Conservation (phyloP, 768 basidiomycete species). For the Lepiota venenata region DNA sequence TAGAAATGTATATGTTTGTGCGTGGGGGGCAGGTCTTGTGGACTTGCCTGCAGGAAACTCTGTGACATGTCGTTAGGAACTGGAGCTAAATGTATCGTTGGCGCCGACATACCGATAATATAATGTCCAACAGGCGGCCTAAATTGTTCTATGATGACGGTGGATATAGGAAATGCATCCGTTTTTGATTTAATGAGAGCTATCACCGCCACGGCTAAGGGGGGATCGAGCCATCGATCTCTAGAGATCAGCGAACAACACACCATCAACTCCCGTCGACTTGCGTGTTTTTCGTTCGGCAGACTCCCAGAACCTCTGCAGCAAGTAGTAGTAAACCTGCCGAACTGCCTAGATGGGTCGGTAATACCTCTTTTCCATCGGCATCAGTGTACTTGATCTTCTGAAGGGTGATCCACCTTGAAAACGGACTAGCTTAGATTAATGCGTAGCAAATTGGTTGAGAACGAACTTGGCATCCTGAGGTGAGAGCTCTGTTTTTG, state of each 20-base stretch:
- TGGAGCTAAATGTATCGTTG: not conserved
- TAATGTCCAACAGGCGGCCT: constrained; percentile 81
- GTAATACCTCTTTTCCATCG: constrained; percentile 63
- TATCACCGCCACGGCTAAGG: constrained; percentile 78
- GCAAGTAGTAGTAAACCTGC: constrained; percentile 5
- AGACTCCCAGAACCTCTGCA: constrained; percentile 83
- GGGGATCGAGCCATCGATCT: not conserved
- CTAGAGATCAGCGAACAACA: constrained; percentile 9
- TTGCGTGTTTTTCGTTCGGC: constrained; percentile 82
- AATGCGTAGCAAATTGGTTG: not conserved
- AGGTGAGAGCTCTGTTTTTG: constrained; percentile 45
- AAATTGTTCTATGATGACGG: constrained; percentile 88
- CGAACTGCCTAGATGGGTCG: not conserved
- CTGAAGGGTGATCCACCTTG: constrained; percentile 83
- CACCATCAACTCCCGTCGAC: constrained; percentile 79
- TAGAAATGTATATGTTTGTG: too few species aligned
- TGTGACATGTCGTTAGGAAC: constrained; percentile 13
- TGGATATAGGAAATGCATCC: constrained; percentile 68
- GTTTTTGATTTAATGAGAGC: constrained; percentile 76
- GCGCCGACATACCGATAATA: constrained; percentile 53
- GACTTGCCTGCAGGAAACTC: constrained; percentile 35
- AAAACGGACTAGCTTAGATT: not conserved
- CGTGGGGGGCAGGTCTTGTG: not conserved
- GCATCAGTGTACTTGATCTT: constrained; percentile 80
- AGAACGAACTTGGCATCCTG: constrained; percentile 51